Evolutionary conservation across 2,329 filamentous ascomycete species (phyloP), one percentile per base, ranked within the genome.

Genomic region (Aspergillus pseudoviridinutans): DNA sequence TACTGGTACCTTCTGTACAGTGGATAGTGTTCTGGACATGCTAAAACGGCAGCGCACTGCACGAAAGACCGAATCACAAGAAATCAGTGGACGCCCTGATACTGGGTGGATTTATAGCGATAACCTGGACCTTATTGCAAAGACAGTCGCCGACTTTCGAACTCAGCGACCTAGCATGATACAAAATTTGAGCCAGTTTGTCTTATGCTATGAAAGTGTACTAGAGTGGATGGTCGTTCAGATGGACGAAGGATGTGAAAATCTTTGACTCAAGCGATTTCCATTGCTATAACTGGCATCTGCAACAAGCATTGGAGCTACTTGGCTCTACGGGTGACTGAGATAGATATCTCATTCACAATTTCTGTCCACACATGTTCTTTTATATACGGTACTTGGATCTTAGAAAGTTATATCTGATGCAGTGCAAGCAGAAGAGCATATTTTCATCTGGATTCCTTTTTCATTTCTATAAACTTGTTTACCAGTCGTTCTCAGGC

Each of bases 1-100:
- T 14, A 99, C 94, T 0, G 94, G 94, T 3, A 93, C 94, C 0
- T 99, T 97, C 70, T 97, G 94, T 73, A 96, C 94, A 0, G 92
- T 97, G 17, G 94, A 97, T 72, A 93, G 89, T 42, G 94, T 97
- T 8, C 88, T 97, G 56, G 92, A 97, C 74, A 96, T 97, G 90
- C 78, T 99, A 59, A 96, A 96, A 78, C 86, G 90, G n/a, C 92
- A 96, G 74, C 83, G 79, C 22, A 71, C 74, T 58, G 76, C 75
- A 29, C 66, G 65, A 4, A 71, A 32, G 29, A 49, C 32, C 24
- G 53, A 38, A 22, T 50, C n/a, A 22, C 29, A 38, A 53, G 66
- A 57, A 53, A 69, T 62, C 29, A 57, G 25, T 20, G 35, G 20
- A 66, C 68, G 42, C 58, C 68, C 67, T 25, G 63, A 71, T 41